A percentile compares a stretch with the other conserved stretches of the same genome.
Evolutionary conservation across 2,329 filamentous ascomycete species (phyloP).

Genomic region (Diaporthe velutina): DNA sequence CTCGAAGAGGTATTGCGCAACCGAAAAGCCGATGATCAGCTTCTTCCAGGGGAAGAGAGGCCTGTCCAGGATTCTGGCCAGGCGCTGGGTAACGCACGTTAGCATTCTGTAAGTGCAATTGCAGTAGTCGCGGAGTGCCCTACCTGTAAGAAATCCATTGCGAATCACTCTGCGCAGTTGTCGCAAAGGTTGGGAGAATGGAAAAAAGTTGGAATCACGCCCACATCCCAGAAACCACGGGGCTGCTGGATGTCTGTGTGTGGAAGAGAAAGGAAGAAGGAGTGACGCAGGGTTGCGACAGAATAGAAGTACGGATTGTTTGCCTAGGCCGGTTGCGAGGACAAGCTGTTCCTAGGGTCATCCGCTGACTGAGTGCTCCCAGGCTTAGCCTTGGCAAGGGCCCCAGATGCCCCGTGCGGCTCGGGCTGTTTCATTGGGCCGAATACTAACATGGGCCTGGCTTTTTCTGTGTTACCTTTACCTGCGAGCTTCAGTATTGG

Average conservation of each 20-base stretch:
- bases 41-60: slow-evolving; percentile 98
- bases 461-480: not conserved
- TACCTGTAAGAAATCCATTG: slow-evolving; percentile 54
- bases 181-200: slow-evolving; percentile 36
- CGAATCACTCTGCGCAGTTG: slow-evolving; percentile 34
- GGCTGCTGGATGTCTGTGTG: not conserved
- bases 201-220: slow-evolving; percentile 24
- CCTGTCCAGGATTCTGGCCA: slow-evolving; percentile 89
- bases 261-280: slow-evolving; percentile 4
- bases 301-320: slow-evolving; percentile 8
- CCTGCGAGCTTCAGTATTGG: not conserved
- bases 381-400: slow-evolving; percentile 27
- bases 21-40: slow-evolving; percentile 92
- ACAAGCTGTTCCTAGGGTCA: slow-evolving; percentile 39
- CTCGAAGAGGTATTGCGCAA: slow-evolving; percentile 92
- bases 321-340: slow-evolving; percentile 22
- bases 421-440: slow-evolving; percentile 27
- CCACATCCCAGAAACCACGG: slow-evolving; percentile 29
- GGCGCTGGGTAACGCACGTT: slow-evolving; percentile 62
- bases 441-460: not conserved
- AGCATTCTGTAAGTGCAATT: slow-evolving; percentile 41
- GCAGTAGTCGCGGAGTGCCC: slow-evolving; percentile 30
- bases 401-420: slow-evolving; percentile 18
- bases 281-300: slow-evolving; percentile 27
- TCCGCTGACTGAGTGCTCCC: slow-evolving; percentile 27